Evolutionary conservation across 1,284 basidiomycete species (phyloP).

Genomic region (Tranzscheliella williamsii): DNA sequence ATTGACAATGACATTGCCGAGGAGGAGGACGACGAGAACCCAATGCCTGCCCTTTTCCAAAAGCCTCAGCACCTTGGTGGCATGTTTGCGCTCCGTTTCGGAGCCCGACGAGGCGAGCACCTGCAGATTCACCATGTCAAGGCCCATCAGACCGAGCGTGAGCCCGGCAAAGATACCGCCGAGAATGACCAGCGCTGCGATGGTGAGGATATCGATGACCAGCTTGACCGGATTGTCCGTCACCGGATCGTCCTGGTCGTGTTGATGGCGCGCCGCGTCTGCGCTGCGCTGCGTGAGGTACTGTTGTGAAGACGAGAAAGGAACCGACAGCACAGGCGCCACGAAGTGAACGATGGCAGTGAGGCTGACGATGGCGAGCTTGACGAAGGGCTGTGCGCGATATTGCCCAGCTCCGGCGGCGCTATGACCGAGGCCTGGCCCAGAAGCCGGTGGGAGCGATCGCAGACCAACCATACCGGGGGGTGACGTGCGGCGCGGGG

Average conservation of each 20-base stretch:
- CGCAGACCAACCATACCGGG: too few relatives aligned
- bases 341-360: conserved; percentile 36
- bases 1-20: conserved; percentile 78
- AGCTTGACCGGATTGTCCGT: conserved; percentile 41
- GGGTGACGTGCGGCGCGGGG: too few relatives aligned
- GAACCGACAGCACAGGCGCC: conserved; percentile 21
- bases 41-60: conserved; percentile 84
- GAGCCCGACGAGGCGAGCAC: conserved; percentile 81
- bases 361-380: conserved; percentile 24
- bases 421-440: conserved; percentile 1
- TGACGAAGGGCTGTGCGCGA: conserved; percentile 31
- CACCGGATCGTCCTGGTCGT: conserved; percentile 25
- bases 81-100: conserved; percentile 65
- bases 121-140: conserved; percentile 87
- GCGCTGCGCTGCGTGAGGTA: neutral
- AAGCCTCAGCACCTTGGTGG: conserved; percentile 66
- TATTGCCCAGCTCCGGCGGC: conserved; percentile 17
- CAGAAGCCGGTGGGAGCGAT: too few relatives aligned
- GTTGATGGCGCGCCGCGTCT: conserved; percentile 4
- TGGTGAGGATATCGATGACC: conserved; percentile 42
- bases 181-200: conserved; percentile 52
- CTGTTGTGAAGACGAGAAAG: conserved; percentile 2
- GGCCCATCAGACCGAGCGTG: conserved; percentile 89
- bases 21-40: conserved; percentile 81
- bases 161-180: conserved; percentile 67